Conservation (phyloP, 2,329 filamentous ascomycete species). For the Pyrenophora teres region DNA sequence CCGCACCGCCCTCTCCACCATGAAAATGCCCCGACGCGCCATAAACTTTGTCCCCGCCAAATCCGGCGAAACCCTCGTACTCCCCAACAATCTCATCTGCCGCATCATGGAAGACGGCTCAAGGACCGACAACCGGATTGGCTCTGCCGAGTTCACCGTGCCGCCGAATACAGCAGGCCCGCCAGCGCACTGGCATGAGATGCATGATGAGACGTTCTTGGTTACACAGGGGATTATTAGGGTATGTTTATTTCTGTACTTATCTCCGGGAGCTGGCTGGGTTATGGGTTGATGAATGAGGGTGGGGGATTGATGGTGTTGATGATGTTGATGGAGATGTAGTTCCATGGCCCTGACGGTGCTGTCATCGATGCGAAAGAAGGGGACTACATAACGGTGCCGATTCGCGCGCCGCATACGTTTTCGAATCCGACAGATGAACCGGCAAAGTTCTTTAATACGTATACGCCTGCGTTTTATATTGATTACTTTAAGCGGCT, state of each 20-base stretch:
- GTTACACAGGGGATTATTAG: slow-evolving; percentile 56
- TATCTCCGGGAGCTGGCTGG: neutral
- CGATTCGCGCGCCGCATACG: slow-evolving; percentile 59
- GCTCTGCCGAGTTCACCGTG: slow-evolving; percentile 55
- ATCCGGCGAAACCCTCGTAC: slow-evolving; percentile 55
- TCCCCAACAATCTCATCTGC: slow-evolving; percentile 55
- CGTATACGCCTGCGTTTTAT: slow-evolving; percentile 61
- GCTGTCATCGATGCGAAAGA: slow-evolving; percentile 54
- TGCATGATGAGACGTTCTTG: slow-evolving; percentile 63
- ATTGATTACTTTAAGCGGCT: slow-evolving; percentile 63
- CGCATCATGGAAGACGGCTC: slow-evolving; percentile 59
- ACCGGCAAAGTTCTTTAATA: slow-evolving; percentile 62
- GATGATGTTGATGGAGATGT: no score
- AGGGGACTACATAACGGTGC: slow-evolving; percentile 62
- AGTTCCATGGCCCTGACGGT: slow-evolving; percentile 56
- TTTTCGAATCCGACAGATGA: slow-evolving; percentile 61
- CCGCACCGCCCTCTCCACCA: slow-evolving; percentile 36
- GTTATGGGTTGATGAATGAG: neutral
- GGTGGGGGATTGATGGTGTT: neutral
- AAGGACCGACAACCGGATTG: slow-evolving; percentile 56
- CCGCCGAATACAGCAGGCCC: slow-evolving; percentile 55
- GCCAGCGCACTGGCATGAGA: slow-evolving; percentile 60
- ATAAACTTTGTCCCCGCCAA: slow-evolving; percentile 57
- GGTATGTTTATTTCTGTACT: neutral
- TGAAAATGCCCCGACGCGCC: slow-evolving; percentile 50